Base-by-base conservation (phyloP, 2,329 filamentous ascomycete species). In the Nemania sp. region DNA sequence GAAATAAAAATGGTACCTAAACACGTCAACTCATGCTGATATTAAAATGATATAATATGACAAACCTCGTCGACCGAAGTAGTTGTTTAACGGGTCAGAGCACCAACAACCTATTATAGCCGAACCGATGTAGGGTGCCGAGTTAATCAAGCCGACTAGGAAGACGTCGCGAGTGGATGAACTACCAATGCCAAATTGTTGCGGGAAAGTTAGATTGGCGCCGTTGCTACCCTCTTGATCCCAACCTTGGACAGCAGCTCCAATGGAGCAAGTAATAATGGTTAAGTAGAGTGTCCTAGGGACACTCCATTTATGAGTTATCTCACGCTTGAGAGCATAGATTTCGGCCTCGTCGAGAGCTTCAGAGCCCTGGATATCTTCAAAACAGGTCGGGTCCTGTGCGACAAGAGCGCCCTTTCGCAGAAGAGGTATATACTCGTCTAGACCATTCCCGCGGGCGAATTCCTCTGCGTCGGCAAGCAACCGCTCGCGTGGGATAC, bases 401-500 rank as follows among this genome's bases (percentile, higher is more conserved):
- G 92, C 92, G 26, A 94, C 86, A n/a, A 94, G 83, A 3, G 92
- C 92, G 22, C 91, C 92, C 73, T 90, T 90, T 62, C 86, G 83
- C 55, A 94, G 82, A 10, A 91, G 75, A 3, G 82, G 79, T 3
- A 87, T 79, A 71, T 90, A 84, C 59, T 90, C 86, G 1, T 80
- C 79, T 32, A 94, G 82, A 27, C 84, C 84, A 70, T 90, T 86
- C 43, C 84, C 79, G 11, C 81, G 80, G 54, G 89, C 90, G 74
- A 92, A 93, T 15, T 82, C 81, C 54, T 88, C 74, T 45, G 75
- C 89, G 70, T 89, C 84, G 47, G 77, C 75, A 78, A 89, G 82
- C n/a, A 89, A 82, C 64, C 85, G 79, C 7, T 82, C 80, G 51
- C 81, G 82, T 7, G 86, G 81, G 64, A 89, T 84, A 38, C 82